Percentiles rank a stretch among this genome's conserved stretches.
Evolutionary conservation across 1,284 basidiomycete species (phyloP).

Genomic region (Cystobasidiaceae sp.): DNA sequence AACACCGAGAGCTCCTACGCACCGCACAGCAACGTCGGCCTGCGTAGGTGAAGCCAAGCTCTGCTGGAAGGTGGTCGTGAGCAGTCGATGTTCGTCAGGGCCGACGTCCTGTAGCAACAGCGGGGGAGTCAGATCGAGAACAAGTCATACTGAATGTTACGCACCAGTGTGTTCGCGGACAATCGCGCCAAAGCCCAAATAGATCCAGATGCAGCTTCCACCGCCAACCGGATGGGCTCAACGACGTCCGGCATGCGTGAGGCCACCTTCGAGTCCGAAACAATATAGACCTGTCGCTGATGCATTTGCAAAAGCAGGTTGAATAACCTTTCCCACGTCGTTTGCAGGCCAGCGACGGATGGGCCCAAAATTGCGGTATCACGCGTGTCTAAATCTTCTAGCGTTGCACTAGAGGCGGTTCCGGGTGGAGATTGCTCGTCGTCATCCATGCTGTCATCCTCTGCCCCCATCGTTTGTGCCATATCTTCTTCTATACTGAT

Average conservation of each 20-base stretch:
- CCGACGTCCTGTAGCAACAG: not conserved
- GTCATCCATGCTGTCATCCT: not conserved
- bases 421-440: not conserved
- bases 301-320: not conserved
- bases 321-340: constrained; percentile 34
- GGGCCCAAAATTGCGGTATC: too few relatives aligned
- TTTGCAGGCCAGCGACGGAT: too few relatives aligned
- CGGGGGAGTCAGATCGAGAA: not conserved
- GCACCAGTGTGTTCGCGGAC: constrained; percentile 51
- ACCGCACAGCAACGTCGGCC: constrained; percentile 29
- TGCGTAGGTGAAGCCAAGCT: not conserved
- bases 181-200: constrained; percentile 49
- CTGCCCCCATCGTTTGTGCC: constrained; percentile 18
- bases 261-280: not conserved
- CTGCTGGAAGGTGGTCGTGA: constrained; percentile 5
- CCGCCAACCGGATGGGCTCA: constrained; percentile 24
- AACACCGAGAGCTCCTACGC: constrained; percentile 68
- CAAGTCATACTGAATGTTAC: constrained; percentile 31
- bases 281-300: not conserved
- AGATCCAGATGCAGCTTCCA: constrained; percentile 48
- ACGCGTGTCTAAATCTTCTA: not conserved
- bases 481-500: constrained; percentile 21
- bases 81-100: constrained; percentile 9
- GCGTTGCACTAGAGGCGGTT: not conserved
- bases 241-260: not conserved